A percentile compares a stretch with the other conserved stretches of the same genome.
phyloP scores from a whole-genome alignment of 179 eudicot species.

The Silene noctiflora region DNA sequence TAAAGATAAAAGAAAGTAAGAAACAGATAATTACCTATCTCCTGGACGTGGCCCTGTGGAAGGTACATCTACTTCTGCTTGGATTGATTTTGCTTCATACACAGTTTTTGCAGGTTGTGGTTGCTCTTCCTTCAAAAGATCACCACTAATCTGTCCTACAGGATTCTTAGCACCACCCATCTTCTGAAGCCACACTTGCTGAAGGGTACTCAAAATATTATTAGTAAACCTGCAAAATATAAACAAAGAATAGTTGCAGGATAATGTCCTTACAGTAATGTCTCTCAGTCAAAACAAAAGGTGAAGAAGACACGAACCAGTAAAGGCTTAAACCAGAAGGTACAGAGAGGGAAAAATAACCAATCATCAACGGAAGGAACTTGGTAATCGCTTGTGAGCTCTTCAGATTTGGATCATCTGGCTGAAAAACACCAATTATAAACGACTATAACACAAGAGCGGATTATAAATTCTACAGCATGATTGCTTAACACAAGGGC shows the following conservation, averaged over 20 bases:
- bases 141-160: slow-evolving; percentile 40
- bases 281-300: not conserved
- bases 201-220: slow-evolving; percentile 83
- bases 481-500: not conserved
- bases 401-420: slow-evolving; percentile 63
- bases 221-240: slow-evolving; percentile 70
- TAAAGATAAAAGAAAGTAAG: slow-evolving; percentile 10
- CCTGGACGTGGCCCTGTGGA: slow-evolving; percentile 75
- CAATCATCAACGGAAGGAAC: slow-evolving; percentile 76
- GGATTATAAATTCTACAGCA: not conserved
- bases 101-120: slow-evolving; percentile 33
- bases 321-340: slow-evolving; percentile 97
- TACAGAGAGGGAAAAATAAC: slow-evolving; percentile 93
- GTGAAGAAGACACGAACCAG: slow-evolving; percentile 48
- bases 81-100: slow-evolving; percentile 32
- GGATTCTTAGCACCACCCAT: slow-evolving; percentile 76
- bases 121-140: slow-evolving; percentile 41
- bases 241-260: slow-evolving; percentile 1
- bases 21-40: slow-evolving; percentile 52
- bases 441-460: not conserved
- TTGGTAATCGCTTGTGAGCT: slow-evolving; percentile 57
- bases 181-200: slow-evolving; percentile 90
- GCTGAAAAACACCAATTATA: slow-evolving; percentile 26
- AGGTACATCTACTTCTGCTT: slow-evolving; percentile 43
- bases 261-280: not conserved